Conservation (phyloP, 805 yeast species). For the Ascoidea tarda region DNA sequence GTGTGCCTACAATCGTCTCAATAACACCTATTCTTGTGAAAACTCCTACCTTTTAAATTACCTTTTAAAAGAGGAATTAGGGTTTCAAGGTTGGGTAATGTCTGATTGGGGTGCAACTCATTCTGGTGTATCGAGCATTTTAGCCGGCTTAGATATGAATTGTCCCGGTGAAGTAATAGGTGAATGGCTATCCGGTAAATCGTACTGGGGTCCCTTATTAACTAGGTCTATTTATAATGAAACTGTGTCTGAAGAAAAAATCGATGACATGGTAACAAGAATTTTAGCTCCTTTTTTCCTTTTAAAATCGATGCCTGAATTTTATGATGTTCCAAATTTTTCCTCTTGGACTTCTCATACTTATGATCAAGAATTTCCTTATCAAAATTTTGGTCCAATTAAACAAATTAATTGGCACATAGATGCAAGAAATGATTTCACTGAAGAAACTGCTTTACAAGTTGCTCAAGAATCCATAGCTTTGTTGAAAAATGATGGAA, state of each 20-base stretch:
- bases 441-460: slow-evolving; percentile 33
- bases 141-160: slow-evolving; percentile 50
- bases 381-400: slow-evolving; percentile 39
- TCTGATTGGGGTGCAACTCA: slow-evolving; percentile 59
- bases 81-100: slow-evolving; percentile 55
- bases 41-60: slow-evolving; percentile 40
- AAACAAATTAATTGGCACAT: slow-evolving; percentile 38
- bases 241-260: slow-evolving; percentile 35
- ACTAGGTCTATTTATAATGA: slow-evolving; percentile 41
- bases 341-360: slow-evolving; percentile 46
- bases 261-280: slow-evolving; percentile 50
- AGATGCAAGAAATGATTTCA: slow-evolving; percentile 34
- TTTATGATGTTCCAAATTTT: slow-evolving; percentile 34
- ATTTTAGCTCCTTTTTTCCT: slow-evolving; percentile 43
- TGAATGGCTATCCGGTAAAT: slow-evolving; percentile 36
- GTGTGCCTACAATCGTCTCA: slow-evolving; percentile 45
- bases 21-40: slow-evolving; percentile 45
- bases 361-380: slow-evolving; percentile 38
- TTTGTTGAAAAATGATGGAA: slow-evolving; percentile 36
- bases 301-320: slow-evolving; percentile 25
- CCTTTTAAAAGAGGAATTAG: slow-evolving; percentile 43
- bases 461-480: slow-evolving; percentile 46
- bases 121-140: slow-evolving; percentile 38
- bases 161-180: slow-evolving; percentile 49
- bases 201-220: slow-evolving; percentile 43